Evolutionary conservation across 2,329 filamentous ascomycete species (phyloP), one percentile per base, ranked within the genome.

Genomic region (Nannizzia gypsea): DNA sequence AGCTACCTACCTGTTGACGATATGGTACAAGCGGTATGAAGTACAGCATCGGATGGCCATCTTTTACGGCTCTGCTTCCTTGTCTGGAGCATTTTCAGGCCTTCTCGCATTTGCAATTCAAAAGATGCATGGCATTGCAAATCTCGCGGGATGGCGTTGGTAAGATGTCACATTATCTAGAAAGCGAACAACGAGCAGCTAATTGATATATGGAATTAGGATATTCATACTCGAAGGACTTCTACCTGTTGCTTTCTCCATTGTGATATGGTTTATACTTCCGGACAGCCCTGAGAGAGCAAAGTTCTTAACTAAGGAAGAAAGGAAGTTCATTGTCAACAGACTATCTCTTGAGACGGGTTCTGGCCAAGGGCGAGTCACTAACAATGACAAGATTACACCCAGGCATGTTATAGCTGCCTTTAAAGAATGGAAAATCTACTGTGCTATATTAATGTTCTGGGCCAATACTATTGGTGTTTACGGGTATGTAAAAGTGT

Each of bases 221-320:
- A 76, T 77, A 26, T 80, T 80, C 58, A 74, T 80, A 31, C 68
- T 80, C 1, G 78, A 80, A 63, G 78, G 78, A 1, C 63, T 78
- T 1, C 60, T 72, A 0, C 77, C 77, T 3, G 77, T 83, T 0
- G 46, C 82, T 0, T 75, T 84, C 0, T 75, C 80, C 0, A 59
- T 78, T 11, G 69, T 68, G 6, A 73, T 79, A 8, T 81, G 82
- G 69, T 81, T 77, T 68, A 83, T 87, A 69, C 81, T 88, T n/a
- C 78, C 84, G 58, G 85, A 88, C 70, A 86, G 85, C 60, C 84
- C 84, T 0, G 74, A 77, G 36, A 84, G 78, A 0, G 81, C 83
- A 2, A 75, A 74, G 1, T 86, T 86, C 63, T 73, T 87, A 8
- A 77, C 74, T 0, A 73, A 80, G 1, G 67, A 74, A 1, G 77